These are phyloP conservation scores for Byssochlamys sp. DNA, from an alignment of 2,329 filamentous ascomycete genomes.

Conservation along the genomic window DNA sequence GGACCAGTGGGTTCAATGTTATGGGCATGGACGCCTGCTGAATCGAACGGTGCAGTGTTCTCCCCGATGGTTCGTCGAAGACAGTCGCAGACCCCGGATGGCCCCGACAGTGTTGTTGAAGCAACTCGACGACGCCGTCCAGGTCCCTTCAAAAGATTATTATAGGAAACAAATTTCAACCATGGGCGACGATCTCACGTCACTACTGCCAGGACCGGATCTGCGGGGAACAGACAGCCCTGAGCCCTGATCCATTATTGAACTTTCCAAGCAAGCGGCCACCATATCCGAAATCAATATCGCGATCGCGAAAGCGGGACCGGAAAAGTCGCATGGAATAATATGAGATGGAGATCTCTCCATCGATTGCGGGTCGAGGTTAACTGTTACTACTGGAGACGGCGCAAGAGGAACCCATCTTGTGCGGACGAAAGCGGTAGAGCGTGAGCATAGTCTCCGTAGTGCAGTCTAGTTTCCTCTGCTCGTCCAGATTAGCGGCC, in stretches of 20 bases:
- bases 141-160: neutral
- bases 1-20: slow-evolving; percentile 6
- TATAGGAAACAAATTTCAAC: neutral
- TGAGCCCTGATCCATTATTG: neutral
- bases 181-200: neutral
- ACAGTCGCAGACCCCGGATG: neutral
- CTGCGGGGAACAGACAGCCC: neutral
- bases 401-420: neutral
- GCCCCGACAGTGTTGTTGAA: neutral
- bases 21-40: slow-evolving; percentile 13
- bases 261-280: neutral
- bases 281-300: neutral
- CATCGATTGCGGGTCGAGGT: neutral
- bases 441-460: neutral
- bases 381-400: neutral
- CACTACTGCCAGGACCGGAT: neutral
- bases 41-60: neutral
- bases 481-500: neutral
- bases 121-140: neutral
- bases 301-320: neutral
- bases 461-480: neutral
- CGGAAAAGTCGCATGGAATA: neutral
- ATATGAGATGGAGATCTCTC: neutral
- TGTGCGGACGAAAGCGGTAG: neutral
- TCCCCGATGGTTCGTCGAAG: neutral